phyloP scores from a whole-genome alignment of 768 basidiomycete species.

The Phaeotremella skinneri region DNA sequence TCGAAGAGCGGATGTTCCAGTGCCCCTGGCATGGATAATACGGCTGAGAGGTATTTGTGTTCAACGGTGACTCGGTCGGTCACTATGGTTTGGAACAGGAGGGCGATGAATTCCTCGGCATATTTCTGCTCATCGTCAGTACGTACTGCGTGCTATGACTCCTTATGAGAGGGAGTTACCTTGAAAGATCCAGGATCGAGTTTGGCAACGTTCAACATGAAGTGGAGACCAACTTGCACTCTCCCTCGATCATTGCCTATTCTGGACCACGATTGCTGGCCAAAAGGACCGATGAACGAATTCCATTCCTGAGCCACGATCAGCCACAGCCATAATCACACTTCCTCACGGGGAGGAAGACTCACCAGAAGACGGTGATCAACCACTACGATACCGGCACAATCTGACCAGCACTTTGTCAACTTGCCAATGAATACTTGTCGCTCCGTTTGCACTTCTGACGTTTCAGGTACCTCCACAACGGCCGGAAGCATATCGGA shows the following conservation, averaged over 20 bases:
- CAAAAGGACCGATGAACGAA: conserved; percentile 58
- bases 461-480: conserved; percentile 20
- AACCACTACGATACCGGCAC: conserved; percentile 61
- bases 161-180: conserved; percentile 53
- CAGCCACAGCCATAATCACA: conserved; percentile 9
- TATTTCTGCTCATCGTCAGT: conserved; percentile 52
- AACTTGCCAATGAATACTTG: conserved; percentile 58
- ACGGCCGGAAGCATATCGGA: conserved; percentile 56
- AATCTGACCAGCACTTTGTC: conserved; percentile 73
- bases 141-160: background rate
- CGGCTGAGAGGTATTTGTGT: conserved; percentile 59
- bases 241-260: conserved; percentile 59
- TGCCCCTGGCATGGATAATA: conserved; percentile 62
- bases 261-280: conserved; percentile 60
- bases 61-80: conserved; percentile 58
- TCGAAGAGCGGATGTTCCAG: conserved; percentile 55
- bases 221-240: conserved; percentile 63
- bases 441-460: conserved; percentile 24
- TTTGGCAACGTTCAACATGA: conserved; percentile 56
- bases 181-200: conserved; percentile 64
- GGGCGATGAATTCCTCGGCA: conserved; percentile 58
- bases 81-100: conserved; percentile 60
- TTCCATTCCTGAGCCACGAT: conserved; percentile 60
- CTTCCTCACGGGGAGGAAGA: no score
- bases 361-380: conserved; percentile 57